phyloP scores from a whole-genome alignment of 495 filamentous ascomycete genomes.

The Talaromyces thailandensis region DNA sequence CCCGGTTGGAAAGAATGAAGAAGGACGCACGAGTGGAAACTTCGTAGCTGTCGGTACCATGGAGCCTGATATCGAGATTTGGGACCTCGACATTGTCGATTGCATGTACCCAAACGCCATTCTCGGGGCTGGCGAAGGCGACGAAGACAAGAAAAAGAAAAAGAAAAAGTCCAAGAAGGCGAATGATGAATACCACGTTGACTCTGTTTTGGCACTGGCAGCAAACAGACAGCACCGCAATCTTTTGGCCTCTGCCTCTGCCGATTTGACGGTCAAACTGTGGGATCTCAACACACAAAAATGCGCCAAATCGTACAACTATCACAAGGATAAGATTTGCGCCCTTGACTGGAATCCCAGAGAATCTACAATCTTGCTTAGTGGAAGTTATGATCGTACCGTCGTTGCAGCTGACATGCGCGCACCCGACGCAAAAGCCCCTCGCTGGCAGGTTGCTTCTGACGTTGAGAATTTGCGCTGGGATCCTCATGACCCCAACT shows the following conservation, averaged over 20 bases:
- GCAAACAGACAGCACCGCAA: constrained; percentile 90
- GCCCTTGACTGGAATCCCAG: constrained; percentile 84
- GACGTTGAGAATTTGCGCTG: constrained; percentile 90
- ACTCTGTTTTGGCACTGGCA: constrained; percentile 82
- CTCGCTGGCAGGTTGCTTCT: constrained; percentile 84
- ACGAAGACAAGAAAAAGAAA: constrained; percentile 47
- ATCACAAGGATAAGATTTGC: constrained; percentile 94
- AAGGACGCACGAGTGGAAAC: constrained; percentile 56
- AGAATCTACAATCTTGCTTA: constrained; percentile 80
- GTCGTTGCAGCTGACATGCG: constrained; percentile 90
- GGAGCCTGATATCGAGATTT: constrained; percentile 97
- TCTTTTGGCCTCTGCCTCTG: constrained; percentile 89
- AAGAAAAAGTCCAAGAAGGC: constrained; percentile 75
- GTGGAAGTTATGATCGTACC: constrained; percentile 89
- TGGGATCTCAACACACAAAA: constrained; percentile 90
- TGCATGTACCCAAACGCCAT: constrained; percentile 97
- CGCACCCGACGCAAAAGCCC: constrained; percentile 65
- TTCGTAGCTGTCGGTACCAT: constrained; percentile 94
- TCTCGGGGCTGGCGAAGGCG: constrained; percentile 70
- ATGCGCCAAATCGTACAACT: constrained; percentile 87
- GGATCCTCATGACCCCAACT: constrained; percentile 87
- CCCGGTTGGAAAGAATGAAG: constrained; percentile 60
- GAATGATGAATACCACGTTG: constrained; percentile 89
- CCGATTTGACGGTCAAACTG: constrained; percentile 92
- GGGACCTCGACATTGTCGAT: constrained; percentile 93